These are phyloP conservation scores for Aquilaria malaccensis DNA, from an alignment of 345 rosid species.

Conservation along the genomic window DNA sequence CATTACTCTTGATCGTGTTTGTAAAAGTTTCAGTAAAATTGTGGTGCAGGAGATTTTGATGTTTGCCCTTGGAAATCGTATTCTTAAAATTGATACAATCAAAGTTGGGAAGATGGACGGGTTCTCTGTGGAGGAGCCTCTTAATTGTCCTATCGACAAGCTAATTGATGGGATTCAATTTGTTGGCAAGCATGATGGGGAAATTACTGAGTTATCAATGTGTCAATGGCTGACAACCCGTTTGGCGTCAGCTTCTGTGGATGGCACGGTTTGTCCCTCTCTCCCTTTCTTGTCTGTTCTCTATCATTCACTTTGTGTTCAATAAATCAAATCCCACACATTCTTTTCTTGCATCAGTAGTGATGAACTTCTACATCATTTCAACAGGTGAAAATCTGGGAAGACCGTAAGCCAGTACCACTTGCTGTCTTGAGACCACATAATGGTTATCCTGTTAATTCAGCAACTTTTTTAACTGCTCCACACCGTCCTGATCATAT, in stretches of 20 bases:
- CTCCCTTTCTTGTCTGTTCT: constrained; percentile 1
- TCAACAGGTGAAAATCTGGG: constrained; percentile 60
- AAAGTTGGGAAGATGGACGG: constrained; percentile 41
- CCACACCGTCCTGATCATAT: constrained; percentile 50
- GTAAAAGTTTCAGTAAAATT: neutral
- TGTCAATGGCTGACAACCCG: constrained; percentile 60
- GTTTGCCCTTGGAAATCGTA: constrained; percentile 45
- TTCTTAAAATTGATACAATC: constrained; percentile 43
- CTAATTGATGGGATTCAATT: constrained; percentile 48
- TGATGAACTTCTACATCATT: constrained; percentile 3
- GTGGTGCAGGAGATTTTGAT: constrained; percentile 47
- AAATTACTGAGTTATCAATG: constrained; percentile 53
- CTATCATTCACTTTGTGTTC: neutral
- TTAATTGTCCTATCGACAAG: constrained; percentile 40
- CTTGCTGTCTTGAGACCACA: constrained; percentile 47
- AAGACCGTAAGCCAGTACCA: constrained; percentile 44
- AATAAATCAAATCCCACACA: neutral
- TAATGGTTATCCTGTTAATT: constrained; percentile 45
- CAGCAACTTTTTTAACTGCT: constrained; percentile 45
- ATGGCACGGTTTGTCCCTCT: constrained; percentile 45
- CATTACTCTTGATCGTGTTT: neutral
- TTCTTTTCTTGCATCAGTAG: neutral
- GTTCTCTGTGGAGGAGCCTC: constrained; percentile 44
- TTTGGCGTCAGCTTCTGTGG: constrained; percentile 54
- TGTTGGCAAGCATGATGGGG: constrained; percentile 57